phyloP scores from a whole-genome alignment of 768 basidiomycete species.

The Rhizopogon sp. region DNA sequence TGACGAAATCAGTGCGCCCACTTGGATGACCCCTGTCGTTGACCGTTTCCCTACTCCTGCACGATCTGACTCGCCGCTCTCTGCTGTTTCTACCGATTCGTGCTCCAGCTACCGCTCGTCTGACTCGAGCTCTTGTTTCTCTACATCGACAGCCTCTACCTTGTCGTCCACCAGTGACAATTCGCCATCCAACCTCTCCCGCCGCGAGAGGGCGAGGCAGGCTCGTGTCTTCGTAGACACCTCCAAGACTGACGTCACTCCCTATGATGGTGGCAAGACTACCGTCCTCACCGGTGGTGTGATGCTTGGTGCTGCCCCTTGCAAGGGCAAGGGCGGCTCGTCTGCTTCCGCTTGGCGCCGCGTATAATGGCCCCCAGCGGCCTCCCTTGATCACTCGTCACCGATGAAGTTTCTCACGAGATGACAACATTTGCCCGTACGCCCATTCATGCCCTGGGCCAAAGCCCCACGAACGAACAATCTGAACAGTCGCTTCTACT shows the following conservation, averaged over 20 bases:
- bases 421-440: slow-evolving; percentile 11
- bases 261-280: slow-evolving; percentile 85
- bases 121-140: slow-evolving; percentile 70
- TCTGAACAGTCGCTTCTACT: slow-evolving; percentile 23
- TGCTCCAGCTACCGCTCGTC: slow-evolving; percentile 58
- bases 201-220: slow-evolving; percentile 65
- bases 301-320: slow-evolving; percentile 63
- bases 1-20: slow-evolving; percentile 61
- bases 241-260: slow-evolving; percentile 73
- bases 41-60: slow-evolving; percentile 50
- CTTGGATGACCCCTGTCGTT: slow-evolving; percentile 63
- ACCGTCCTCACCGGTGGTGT: slow-evolving; percentile 85
- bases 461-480: slow-evolving; percentile 20
- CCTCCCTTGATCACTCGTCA: background rate
- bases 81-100: slow-evolving; percentile 48
- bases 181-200: slow-evolving; percentile 50
- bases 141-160: slow-evolving; percentile 53
- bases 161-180: slow-evolving; percentile 41
- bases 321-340: slow-evolving; percentile 22
- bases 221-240: slow-evolving; percentile 70
- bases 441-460: slow-evolving; percentile 15
- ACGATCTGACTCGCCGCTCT: slow-evolving; percentile 56
- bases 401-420: slow-evolving; percentile 1
- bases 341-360: slow-evolving; percentile 47
- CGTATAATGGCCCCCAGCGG: slow-evolving; percentile 28